These are phyloP conservation scores for Thymus mandschuricus DNA, from an alignment of 257 asterid genomes.

Conservation along the genomic window DNA sequence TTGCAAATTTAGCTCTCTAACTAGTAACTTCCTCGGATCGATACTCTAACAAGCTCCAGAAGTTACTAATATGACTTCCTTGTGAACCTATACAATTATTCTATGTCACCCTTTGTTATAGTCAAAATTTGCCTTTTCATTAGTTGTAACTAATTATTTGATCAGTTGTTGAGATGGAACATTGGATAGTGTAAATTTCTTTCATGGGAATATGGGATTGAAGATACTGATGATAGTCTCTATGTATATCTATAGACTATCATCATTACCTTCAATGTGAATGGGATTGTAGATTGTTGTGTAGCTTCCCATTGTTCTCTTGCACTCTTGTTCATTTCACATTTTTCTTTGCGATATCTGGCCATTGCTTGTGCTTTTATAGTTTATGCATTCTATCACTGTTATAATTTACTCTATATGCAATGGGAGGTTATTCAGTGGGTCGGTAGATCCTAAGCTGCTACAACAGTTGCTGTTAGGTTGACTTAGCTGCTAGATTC, in stretches of 20 bases:
- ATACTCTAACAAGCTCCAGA: background rate
- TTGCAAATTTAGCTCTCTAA: background rate
- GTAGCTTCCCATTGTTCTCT: slow-evolving; percentile 11
- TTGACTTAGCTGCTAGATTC: slow-evolving; percentile 16
- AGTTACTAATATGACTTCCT: background rate
- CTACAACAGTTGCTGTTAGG: background rate
- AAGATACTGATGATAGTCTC: background rate
- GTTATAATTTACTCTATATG: background rate
- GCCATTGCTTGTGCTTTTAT: slow-evolving; percentile 8
- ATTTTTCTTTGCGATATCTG: background rate
- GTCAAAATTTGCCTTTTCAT: slow-evolving; percentile 3
- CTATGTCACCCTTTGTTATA: slow-evolving; percentile 1
- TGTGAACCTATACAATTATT: slow-evolving; percentile 1
- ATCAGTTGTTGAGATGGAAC: background rate
- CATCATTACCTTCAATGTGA: too few relatives aligned
- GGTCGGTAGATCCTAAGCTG: slow-evolving; percentile 6
- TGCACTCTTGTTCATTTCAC: slow-evolving; percentile 11
- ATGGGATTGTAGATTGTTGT: background rate
- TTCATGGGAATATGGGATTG: background rate
- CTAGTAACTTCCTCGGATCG: background rate
- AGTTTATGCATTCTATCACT: background rate
- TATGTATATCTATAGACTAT: background rate
- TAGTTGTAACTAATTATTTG: slow-evolving; percentile 2
- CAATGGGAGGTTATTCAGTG: background rate
- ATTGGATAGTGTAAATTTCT: slow-evolving; percentile 9